Evolutionary conservation across 371 early-diverging fungal genomes (phyloP), one percentile per base, ranked within the genome.

Genomic region (Syncephalis fuscata): DNA sequence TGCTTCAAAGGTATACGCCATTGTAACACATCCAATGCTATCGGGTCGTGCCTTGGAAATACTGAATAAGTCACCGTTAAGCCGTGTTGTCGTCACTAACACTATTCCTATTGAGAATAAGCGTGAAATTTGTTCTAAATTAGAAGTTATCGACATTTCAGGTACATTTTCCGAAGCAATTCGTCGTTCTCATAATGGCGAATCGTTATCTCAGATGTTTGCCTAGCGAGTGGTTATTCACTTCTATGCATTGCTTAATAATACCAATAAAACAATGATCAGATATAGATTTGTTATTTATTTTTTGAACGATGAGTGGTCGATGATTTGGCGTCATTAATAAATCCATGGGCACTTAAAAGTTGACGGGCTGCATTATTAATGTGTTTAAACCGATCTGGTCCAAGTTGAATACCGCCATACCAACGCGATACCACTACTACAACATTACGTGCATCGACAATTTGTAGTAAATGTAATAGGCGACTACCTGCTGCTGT

Each of bases 171-270:
- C 88, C 24, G 98, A 94, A 61, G 92, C 93, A 14, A 92, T 94
- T 54, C 74, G 98, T 32, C 66, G 98, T 50, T 92, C 85, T 19
- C 92, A 93, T 65, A 82, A 91, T 59, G 98, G 98, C 46, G 98
- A 97, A 66, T 43, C 49, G 1, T 17, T 48, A 14, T 19, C 48
- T 23, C 16, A 25, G 37, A 21, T 46, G 22, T 46, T 46, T 9
- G 46, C 32, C 11, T 32, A 32, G 32, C 11, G 11, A 11, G 11
- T 32, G 32, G 7, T 32, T 32, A 4, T 32, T 11, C 32, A 7
- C 32, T 32, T 32, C 32, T 32, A 7, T 32, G 7, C 11, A 32
- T 32, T 11, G 32, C 32, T 32, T 7, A 32, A 7, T 32, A 11
- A 32, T 7, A 32, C 32, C 4, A 32, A 32, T 11, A 32, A 32